Evolutionary conservation across 2,329 filamentous ascomycete genomes (phyloP).

Genomic region (Penicillium sp.): DNA sequence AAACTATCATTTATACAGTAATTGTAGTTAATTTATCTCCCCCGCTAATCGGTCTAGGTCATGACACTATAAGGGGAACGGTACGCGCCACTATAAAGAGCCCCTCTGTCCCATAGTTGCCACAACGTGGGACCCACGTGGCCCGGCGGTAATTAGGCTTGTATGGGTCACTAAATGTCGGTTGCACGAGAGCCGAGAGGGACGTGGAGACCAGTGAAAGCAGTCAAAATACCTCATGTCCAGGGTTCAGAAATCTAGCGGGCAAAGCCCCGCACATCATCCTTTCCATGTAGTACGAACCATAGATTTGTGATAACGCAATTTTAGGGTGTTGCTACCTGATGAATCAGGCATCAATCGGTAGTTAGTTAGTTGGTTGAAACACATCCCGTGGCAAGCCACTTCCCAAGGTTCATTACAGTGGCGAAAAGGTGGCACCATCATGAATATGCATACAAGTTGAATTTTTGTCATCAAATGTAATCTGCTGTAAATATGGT

Average conservation of each 20-base stretch:
- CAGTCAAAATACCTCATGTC: background rate
- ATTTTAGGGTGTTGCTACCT: background rate
- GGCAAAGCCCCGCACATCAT: background rate
- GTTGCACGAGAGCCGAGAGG: background rate
- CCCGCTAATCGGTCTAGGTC: background rate
- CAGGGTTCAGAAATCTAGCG: background rate
- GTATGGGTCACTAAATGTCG: background rate
- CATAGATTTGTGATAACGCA: background rate
- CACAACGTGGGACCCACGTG: slow-evolving; percentile 1
- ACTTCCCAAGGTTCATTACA: background rate
- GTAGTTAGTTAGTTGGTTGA: background rate
- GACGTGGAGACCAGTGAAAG: background rate
- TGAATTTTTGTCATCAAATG: background rate
- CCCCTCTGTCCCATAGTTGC: background rate
- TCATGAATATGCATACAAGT: background rate
- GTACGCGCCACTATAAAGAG: background rate
- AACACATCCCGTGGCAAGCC: background rate
- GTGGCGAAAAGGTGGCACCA: background rate
- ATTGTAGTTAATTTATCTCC: background rate
- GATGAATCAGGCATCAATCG: background rate
- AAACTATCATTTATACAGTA: background rate
- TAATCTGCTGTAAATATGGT: background rate
- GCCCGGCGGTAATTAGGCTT: background rate
- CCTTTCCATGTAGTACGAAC: background rate
- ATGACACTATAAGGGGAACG: background rate